phyloP scores from a whole-genome alignment of 2,329 filamentous ascomycete species.

The Cytospora leucostoma region DNA sequence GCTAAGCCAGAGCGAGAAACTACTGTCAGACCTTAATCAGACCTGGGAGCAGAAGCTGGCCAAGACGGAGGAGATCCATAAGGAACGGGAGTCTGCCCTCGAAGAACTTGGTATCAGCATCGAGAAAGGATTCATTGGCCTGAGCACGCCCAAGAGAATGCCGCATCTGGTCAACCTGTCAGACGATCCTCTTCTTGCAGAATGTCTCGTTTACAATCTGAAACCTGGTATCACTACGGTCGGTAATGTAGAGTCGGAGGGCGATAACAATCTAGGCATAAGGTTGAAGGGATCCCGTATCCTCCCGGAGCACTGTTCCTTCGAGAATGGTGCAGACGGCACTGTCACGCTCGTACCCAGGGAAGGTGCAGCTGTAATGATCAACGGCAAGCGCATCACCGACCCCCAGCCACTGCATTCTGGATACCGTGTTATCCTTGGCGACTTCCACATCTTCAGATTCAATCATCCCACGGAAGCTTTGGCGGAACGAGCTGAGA shows the following conservation, averaged over 20 bases:
- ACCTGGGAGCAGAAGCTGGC: conserved; percentile 97
- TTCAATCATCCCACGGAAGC: conserved; percentile 99
- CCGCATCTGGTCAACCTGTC: conserved; percentile 97
- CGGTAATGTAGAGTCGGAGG: conserved; percentile 89
- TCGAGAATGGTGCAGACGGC: conserved; percentile 82
- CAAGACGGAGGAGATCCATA: conserved; percentile 96
- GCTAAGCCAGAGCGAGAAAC: conserved; percentile 91
- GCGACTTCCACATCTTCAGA: conserved; percentile 97
- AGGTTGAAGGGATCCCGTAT: conserved; percentile 93
- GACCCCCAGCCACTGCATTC: conserved; percentile 85
- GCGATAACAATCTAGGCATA: conserved; percentile 78
- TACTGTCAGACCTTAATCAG: conserved; percentile 93
- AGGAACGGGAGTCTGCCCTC: conserved; percentile 89
- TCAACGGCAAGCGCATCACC: conserved; percentile 88
- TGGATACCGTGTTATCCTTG: conserved; percentile 91
- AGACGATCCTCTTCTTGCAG: conserved; percentile 88
- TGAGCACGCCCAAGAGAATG: conserved; percentile 98
- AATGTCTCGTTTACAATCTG: conserved; percentile 96
- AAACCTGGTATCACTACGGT: conserved; percentile 94
- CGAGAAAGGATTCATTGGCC: conserved; percentile 93
- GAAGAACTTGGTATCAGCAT: conserved; percentile 98
- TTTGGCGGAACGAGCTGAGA: conserved; percentile 82
- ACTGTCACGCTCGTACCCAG: conserved; percentile 87
- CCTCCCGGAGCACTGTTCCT: conserved; percentile 86
- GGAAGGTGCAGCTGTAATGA: conserved; percentile 96